Evolutionary conservation across 352 stramenopile species (phyloP), one percentile per base, ranked within the genome.

Genomic region (Globisporangium nagaii): DNA sequence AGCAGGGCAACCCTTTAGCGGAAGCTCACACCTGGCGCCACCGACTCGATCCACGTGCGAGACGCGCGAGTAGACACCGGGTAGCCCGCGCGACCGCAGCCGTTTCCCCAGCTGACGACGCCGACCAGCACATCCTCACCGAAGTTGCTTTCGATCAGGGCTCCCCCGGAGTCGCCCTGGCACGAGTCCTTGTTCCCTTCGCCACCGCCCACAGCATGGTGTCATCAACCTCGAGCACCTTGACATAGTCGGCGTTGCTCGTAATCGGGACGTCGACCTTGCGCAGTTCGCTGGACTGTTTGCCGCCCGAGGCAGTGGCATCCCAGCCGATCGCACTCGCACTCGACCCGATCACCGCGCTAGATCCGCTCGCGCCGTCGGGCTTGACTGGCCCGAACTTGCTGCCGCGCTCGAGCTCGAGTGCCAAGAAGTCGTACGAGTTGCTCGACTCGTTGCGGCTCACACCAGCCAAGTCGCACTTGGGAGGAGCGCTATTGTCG

Each of bases 81-180:
- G 20, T 81, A 59, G n/a, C 68, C 69, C 19, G 58, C 64, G 12
- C 65, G 59, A 1, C 71, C 75, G 36, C 79, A 89, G n/a, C 71
- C 75, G 20, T 76, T 56, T 15, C 73, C 75, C 75, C 75, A 88
- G 54, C 75, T 86, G 13, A 82, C 75, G n/a, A 88, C 63, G 2
- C 73, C 78, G 22, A 88, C 49, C 9, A 83, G 54, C 2, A 69
- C 51, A n/a, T 82, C 73, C 27, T 58, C 40, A 0, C 49, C 60
- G 17, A n/a, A n/a, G n/a, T n/a, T n/a, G n/a, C n/a, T n/a, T n/a
- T 65, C 50, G 24, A 73, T 77, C 11, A 77, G 61, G 9, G 78
- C 75, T 17, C 75, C 71, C 3, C 78, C 78, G 7, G 69, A 84
- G 73, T 86, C 75, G 27, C 71, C 73, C 57, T 86, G 65, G 58